Percentiles rank a stretch among this genome's conserved stretches.
Evolutionary conservation across 176 grass and related monocot genomes (phyloP).

Genomic region (Avena atlantica): DNA sequence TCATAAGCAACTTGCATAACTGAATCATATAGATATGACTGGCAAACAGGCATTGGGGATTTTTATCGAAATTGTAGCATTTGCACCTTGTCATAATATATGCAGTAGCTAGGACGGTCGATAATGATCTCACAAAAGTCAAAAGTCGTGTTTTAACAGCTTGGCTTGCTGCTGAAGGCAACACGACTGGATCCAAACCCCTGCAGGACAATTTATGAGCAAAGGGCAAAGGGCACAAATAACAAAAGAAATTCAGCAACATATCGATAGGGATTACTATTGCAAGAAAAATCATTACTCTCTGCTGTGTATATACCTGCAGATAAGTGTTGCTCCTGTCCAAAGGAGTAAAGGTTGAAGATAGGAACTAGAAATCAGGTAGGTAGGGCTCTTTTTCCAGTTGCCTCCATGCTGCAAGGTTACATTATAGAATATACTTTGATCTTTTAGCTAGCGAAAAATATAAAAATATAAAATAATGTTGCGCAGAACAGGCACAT

Average conservation of each 20-base stretch:
- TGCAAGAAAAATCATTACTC: not conserved
- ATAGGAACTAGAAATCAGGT: conserved; percentile 82
- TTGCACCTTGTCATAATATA: conserved; percentile 91
- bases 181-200: conserved; percentile 78
- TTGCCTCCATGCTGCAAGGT: conserved; percentile 72
- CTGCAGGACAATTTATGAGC: conserved; percentile 50
- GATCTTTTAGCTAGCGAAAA: conserved; percentile 17
- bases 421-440: conserved; percentile 47
- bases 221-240: conserved; percentile 29
- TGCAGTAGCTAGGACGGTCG: conserved; percentile 80
- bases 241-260: conserved; percentile 12
- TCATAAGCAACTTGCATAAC: conserved; percentile 5
- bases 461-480: conserved; percentile 30
- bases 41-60: not conserved
- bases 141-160: conserved; percentile 81
- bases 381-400: conserved; percentile 94
- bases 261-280: not conserved
- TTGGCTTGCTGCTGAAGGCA: conserved; percentile 83
- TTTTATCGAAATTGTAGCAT: conserved; percentile 26
- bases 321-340: conserved; percentile 37
- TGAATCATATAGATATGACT: conserved; percentile 27
- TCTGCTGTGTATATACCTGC: conserved; percentile 22
- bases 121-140: conserved; percentile 88
- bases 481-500: conserved; percentile 43
- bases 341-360: conserved; percentile 74